phyloP scores from a whole-genome alignment of 768 basidiomycete species.

The Leccinum rimulosum region DNA sequence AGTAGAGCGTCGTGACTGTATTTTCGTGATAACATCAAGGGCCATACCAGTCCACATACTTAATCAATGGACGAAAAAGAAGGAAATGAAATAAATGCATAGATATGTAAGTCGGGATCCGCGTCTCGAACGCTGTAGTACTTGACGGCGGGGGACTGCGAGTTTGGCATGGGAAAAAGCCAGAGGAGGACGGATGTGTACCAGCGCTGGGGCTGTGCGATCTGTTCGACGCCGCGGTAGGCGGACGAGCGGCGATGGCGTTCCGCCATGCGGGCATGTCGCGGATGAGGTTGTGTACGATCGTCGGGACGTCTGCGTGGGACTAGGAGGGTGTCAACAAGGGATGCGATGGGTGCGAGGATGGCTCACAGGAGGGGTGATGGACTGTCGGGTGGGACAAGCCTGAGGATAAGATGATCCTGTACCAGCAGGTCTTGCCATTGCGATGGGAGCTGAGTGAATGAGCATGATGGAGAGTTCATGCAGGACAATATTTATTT shows the following conservation, averaged over 20 bases:
- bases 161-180: too few relatives aligned
- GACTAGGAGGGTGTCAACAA: neutral
- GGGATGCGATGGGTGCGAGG: neutral
- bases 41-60: neutral
- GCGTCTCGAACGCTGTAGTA: too few relatives aligned
- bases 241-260: too few relatives aligned
- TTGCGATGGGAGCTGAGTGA: neutral
- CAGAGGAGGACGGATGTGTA: too few relatives aligned
- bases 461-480: neutral
- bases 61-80: neutral
- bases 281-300: conserved; percentile 68
- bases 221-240: too few relatives aligned
- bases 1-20: neutral
- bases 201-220: too few relatives aligned
- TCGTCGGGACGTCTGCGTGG: conserved; percentile 48
- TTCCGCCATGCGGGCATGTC: conserved; percentile 45
- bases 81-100: too few relatives aligned
- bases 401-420: neutral
- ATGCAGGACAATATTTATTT: neutral
- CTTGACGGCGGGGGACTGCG: too few relatives aligned
- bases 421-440: conserved; percentile 15
- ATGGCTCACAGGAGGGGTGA: neutral
- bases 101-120: too few relatives aligned
- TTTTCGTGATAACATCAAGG: neutral
- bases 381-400: neutral